Evolutionary conservation across 768 basidiomycete genomes (phyloP).

Genomic region (Mycena indigotica): DNA sequence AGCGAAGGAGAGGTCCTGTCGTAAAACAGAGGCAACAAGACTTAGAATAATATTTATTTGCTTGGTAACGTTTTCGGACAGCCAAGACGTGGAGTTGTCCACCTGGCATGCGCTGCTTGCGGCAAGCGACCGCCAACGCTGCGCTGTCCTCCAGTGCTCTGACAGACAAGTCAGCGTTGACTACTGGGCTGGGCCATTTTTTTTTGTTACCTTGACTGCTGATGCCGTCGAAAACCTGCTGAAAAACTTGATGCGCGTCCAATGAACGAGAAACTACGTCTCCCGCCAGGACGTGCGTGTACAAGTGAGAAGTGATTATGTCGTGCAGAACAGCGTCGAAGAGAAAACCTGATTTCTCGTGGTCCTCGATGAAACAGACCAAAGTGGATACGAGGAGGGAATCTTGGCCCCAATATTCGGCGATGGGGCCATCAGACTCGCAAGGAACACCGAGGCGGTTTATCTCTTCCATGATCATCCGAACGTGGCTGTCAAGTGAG

Average conservation of each 20-base stretch:
- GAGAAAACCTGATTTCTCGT: neutral
- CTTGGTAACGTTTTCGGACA: neutral
- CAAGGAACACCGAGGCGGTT: neutral
- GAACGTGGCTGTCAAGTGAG: slow-evolving; percentile 12
- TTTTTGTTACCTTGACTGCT: neutral
- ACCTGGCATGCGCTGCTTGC: neutral
- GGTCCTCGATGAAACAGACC: neutral
- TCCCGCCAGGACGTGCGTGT: neutral
- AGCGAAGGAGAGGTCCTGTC: neutral
- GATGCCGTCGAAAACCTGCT: neutral
- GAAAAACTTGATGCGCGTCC: neutral
- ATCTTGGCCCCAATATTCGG: neutral
- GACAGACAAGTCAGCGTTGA: neutral
- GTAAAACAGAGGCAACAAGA: neutral
- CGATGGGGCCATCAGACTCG: no score
- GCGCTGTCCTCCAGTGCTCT: neutral
- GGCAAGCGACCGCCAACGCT: neutral
- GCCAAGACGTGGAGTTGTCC: neutral
- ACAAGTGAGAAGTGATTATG: neutral
- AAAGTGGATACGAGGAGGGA: neutral
- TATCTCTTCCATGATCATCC: slow-evolving; percentile 10
- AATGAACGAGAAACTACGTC: neutral
- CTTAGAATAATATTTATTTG: neutral
- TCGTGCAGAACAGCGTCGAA: neutral
- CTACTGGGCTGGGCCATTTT: no score